Base-by-base conservation (phyloP, 2,329 filamentous ascomycete species). In the Apiospora hydei region DNA sequence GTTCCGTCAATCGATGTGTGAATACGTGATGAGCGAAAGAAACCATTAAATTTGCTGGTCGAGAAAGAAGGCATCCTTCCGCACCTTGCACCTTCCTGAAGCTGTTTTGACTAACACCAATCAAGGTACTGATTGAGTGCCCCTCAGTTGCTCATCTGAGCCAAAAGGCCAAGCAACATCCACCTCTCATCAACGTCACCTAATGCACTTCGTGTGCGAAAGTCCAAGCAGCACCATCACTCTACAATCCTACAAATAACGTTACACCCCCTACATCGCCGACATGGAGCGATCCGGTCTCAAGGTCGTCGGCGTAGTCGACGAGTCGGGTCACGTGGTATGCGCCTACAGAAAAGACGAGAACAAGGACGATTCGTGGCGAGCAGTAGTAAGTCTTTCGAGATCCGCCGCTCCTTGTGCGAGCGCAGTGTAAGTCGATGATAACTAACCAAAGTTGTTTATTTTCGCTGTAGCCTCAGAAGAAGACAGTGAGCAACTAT, bases 261-360 rank as follows among this genome's bases (percentile, higher is more conserved):
- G 53, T 61, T 34, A 61, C 21, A 4, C 14, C n/a, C 43, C 68
- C 46, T n/a, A 8, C 5, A 38, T 14, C 26, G 6, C 14, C 16
- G 34, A 57, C 26, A 69, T 69, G 68, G 68, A 30, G 67, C 26
- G 10, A 16, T 38, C 30, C 49, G 43, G 44, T 24, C 76, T 76
- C 4, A 77, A 70, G 64, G 72, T 78, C 47, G 24, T 79, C 70
- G 72, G 74, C 66, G 78, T 76, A 16, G 68, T 72, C 38, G 76
- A 80, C 64, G 79, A 78, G 68, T 79, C 79, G 13, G 77, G 77
- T 46, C 41, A 38, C 16, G 71, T 75, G 21, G 61, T 77, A 46
- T 78, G 77, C 70, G n/a, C 70, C 0, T 96, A 96, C 80, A 84
- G 91, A 78, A 75, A 84, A 0, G 73, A 88, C 84, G 74, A 89